These are phyloP conservation scores for Basidiobolus meristosporus DNA, from an alignment of 371 early-diverging fungal species.

Conservation along the genomic window DNA sequence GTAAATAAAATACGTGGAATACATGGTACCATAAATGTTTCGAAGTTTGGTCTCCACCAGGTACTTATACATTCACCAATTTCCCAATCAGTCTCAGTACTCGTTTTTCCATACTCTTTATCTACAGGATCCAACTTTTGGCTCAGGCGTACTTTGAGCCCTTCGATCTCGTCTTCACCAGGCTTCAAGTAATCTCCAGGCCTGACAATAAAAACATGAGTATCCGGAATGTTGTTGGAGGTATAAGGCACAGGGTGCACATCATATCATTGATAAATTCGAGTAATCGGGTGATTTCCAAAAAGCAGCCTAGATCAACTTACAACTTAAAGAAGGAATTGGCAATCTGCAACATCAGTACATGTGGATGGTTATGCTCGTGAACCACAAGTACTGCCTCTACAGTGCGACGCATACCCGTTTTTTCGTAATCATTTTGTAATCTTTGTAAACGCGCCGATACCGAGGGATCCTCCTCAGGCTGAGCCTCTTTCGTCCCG, in stretches of 20 bases:
- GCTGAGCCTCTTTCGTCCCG: constrained; percentile 52
- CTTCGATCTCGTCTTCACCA: constrained; percentile 49
- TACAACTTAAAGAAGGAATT: constrained; percentile 57
- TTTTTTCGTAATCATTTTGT: constrained; percentile 33
- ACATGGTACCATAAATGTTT: constrained; percentile 56
- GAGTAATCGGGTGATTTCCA: no score
- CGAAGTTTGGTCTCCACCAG: constrained; percentile 70
- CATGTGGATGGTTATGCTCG: constrained; percentile 66
- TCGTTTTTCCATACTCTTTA: no score
- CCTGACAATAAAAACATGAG: no score
- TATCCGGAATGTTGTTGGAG: no score
- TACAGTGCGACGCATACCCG: constrained; percentile 47
- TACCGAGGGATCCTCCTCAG: constrained; percentile 53
- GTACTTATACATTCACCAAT: constrained; percentile 46
- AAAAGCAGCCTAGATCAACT: no score
- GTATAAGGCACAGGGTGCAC: no score
- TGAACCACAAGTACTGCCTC: constrained; percentile 63
- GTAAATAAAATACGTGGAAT: no score
- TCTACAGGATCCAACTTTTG: constrained; percentile 18
- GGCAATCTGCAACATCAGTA: constrained; percentile 56
- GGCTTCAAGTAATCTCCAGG: constrained; percentile 56
- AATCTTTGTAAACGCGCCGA: constrained; percentile 37
- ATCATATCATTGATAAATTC: no score
- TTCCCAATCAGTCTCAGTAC: constrained; percentile 33
- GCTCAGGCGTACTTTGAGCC: constrained; percentile 34